Evolutionary conservation across 331 rosid genomes (phyloP).

Genomic region (Prunus yedoensis): DNA sequence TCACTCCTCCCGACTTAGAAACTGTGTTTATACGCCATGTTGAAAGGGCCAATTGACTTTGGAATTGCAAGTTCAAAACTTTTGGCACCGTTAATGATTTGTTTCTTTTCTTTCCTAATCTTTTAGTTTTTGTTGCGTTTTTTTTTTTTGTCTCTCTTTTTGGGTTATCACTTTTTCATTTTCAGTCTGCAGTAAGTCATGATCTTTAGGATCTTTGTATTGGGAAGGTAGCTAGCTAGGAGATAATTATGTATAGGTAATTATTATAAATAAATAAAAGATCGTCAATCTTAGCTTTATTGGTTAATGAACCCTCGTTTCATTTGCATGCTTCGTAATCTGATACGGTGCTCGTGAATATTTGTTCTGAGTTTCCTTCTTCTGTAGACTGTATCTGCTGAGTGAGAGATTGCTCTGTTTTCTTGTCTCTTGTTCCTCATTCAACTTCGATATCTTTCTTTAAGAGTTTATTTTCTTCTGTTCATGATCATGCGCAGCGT

Average conservation of each 20-base stretch:
- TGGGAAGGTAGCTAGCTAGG: background rate
- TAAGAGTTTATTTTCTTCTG: slow-evolving; percentile 10
- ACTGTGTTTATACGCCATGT: slow-evolving; percentile 58
- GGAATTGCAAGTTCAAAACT: background rate
- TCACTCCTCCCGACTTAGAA: slow-evolving; percentile 83
- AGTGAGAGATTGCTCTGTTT: no score
- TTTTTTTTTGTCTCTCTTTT: background rate
- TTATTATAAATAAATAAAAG: slow-evolving; percentile 10
- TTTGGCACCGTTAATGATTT: background rate
- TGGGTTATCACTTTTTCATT: background rate
- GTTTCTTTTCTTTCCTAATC: background rate
- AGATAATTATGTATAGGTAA: slow-evolving; percentile 18
- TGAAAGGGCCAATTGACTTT: slow-evolving; percentile 38
- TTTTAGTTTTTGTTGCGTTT: slow-evolving; percentile 2
- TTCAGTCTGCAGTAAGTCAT: background rate
- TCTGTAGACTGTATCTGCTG: no score
- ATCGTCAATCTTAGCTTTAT: background rate
- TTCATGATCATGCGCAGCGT: slow-evolving; percentile 36
- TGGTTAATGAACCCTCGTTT: background rate
- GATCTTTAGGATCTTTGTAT: background rate
- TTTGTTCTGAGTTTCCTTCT: background rate
- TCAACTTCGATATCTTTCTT: background rate
- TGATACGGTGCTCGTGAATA: background rate
- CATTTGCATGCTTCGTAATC: no score
- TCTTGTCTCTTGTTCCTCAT: background rate